Base-by-base conservation (phyloP, 768 basidiomycete species). In the Leccinum subtestaceum region DNA sequence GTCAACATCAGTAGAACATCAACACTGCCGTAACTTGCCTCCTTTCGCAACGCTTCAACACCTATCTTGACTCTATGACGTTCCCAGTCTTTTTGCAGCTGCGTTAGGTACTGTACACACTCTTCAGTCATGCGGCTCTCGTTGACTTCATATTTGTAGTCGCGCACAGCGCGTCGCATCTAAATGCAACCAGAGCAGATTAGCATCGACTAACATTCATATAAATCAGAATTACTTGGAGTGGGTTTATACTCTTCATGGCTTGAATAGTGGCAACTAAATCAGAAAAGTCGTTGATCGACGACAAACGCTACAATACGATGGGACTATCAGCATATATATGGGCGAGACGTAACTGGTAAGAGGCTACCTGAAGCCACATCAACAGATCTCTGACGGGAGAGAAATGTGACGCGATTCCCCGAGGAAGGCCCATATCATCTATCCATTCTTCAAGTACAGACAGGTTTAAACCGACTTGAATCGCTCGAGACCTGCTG, bases 81-180 rank as follows among this genome's bases (percentile, higher is more conserved):
- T 73, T 99, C 96, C 96, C 96, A 99, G 70, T 98, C 95, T 69
- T 93, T 95, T 75, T 98, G 95, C 9, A 99, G 78, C 67, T 98
- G 96, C 3, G 86, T 89, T 27, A 98, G 82, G 67, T 98, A 98
- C 75, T 97, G 93, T 40, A 84, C 80, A 69, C 96, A 98, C 72
- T 99, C 97, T 23, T 98, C 95, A 3, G 87, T 90, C 93, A 99
- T 97, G 60, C 81, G 82, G 1, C 86, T 81, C 73, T 99, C 97
- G 69, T 88, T 89, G 52, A 98, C 89, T 76, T 99, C 96, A 69
- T 91, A 97, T 70, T 85, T 91, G 75, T 93, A 93, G 69, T 98
- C 96, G 49, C 89, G 85, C 29, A 96, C 89, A 40, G 95, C 95
- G 19, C 93, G 84, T 53, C 94, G 87, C 89, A 99, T 95, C 90